Percentiles rank a stretch among this genome's conserved stretches.
phyloP scores from a whole-genome alignment of 805 yeast genomes.

The Myxozyma monticola region DNA sequence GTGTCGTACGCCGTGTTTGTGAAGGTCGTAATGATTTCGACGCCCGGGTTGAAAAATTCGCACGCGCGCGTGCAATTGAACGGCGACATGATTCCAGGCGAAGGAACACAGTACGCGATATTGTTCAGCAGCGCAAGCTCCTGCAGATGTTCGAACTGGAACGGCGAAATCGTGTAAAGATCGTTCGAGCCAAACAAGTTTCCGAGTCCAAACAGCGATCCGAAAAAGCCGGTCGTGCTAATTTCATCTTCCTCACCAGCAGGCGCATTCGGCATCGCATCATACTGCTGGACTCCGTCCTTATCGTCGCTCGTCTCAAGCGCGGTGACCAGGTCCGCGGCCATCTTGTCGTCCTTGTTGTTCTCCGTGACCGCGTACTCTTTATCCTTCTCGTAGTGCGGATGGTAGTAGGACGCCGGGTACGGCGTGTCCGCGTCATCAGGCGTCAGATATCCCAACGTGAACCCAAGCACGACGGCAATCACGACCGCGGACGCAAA shows the following conservation, averaged over 20 bases:
- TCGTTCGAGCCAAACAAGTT: slow-evolving; percentile 14
- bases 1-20: slow-evolving; percentile 20
- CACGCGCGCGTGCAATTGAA: slow-evolving; percentile 33
- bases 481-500: slow-evolving; percentile 14
- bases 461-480: slow-evolving; percentile 25
- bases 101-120: slow-evolving; percentile 31
- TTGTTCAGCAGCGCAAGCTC: slow-evolving; percentile 27
- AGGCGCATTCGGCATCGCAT: slow-evolving; percentile 10
- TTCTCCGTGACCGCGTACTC: slow-evolving; percentile 7
- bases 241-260: slow-evolving; percentile 8
- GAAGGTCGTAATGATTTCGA: slow-evolving; percentile 26
- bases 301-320: background rate
- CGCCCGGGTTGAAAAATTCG: slow-evolving; percentile 20
- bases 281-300: slow-evolving; percentile 7
- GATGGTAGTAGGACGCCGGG: slow-evolving; percentile 23
- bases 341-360: slow-evolving; percentile 5
- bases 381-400: slow-evolving; percentile 3
- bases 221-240: slow-evolving; percentile 18
- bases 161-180: slow-evolving; percentile 18
- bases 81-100: slow-evolving; percentile 31
- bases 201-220: slow-evolving; percentile 20
- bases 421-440: slow-evolving; percentile 26
- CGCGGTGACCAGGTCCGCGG: slow-evolving; percentile 3
- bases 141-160: slow-evolving; percentile 18
- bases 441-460: slow-evolving; percentile 27